Percentiles rank a stretch among this genome's conserved stretches.
Conservation (phyloP, 352 stramenopile species). For the Pythium phragmitis region DNA sequence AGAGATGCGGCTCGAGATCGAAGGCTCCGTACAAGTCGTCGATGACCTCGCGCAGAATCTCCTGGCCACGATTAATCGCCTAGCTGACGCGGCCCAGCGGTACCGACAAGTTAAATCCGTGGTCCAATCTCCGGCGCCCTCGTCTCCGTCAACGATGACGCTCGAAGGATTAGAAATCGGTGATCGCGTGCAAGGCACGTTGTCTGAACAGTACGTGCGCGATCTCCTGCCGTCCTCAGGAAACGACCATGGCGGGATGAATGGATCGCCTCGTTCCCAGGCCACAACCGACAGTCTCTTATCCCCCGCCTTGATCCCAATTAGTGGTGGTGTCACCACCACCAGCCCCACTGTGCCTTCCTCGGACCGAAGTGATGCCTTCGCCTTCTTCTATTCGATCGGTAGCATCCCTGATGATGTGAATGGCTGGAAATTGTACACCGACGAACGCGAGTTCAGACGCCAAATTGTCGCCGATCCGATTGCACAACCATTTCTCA, state of each 20-base stretch:
- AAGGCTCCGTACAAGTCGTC: constrained; percentile 42
- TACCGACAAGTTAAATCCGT: constrained; percentile 36
- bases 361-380: constrained; percentile 55
- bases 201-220: constrained; percentile 15
- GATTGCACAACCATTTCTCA: constrained; percentile 65
- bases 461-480: constrained; percentile 67
- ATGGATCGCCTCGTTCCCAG: constrained; percentile 5
- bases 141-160: neutral
- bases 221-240: neutral
- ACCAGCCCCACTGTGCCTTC: constrained; percentile 15
- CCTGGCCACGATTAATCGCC: constrained; percentile 44
- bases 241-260: neutral
- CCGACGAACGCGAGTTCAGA: constrained; percentile 75
- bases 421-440: constrained; percentile 78
- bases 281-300: constrained; percentile 1
- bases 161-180: constrained; percentile 18
- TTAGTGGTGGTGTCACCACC: constrained; percentile 18
- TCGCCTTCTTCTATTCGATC: constrained; percentile 69
- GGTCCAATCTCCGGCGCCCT: neutral
- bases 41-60: constrained; percentile 56
- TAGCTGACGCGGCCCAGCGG: constrained; percentile 60
- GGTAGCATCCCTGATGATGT: constrained; percentile 36
- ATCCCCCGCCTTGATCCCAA: constrained; percentile 28
- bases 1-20: constrained; percentile 65
- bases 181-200: neutral